phyloP scores from a whole-genome alignment of 176 grass and related monocot genomes.

The Aegilops sharonensis region DNA sequence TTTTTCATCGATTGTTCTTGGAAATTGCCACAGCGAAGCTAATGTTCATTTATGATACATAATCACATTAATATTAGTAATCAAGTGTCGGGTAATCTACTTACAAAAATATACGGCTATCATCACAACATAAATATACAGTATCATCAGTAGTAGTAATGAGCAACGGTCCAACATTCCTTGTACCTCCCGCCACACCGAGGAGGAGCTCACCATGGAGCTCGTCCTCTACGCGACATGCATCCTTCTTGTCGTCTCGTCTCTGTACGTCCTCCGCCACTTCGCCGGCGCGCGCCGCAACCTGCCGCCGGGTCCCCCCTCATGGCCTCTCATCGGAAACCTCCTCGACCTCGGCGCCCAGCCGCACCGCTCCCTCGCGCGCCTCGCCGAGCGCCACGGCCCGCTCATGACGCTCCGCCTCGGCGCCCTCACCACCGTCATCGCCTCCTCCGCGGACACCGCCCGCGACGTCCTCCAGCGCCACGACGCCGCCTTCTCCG shows the following conservation, averaged over 20 bases:
- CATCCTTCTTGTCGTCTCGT: neutral
- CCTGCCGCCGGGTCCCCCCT: neutral
- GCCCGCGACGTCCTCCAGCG: constrained; percentile 28
- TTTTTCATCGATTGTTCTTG: too few species aligned
- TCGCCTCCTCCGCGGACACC: neutral
- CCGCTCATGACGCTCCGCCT: constrained; percentile 16
- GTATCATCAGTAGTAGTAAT: too few species aligned
- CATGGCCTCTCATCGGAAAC: neutral
- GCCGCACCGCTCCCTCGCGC: constrained; percentile 6
- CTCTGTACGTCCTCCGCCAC: neutral
- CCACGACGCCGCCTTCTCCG: constrained; percentile 21
- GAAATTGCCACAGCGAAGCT: too few species aligned
- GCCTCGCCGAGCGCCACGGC: neutral
- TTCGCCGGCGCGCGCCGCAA: neutral
- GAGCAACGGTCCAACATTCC: too few species aligned
- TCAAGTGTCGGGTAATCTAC: too few species aligned
- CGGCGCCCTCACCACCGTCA: constrained; percentile 20
- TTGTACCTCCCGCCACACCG: too few species aligned
- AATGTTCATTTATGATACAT: too few species aligned
- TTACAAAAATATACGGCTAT: too few species aligned
- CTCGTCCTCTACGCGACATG: neutral
- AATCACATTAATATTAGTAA: too few species aligned
- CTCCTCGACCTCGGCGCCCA: neutral
- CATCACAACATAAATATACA: too few species aligned
- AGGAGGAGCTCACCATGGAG: neutral